These are phyloP conservation scores for Nidularia sp. DNA, from an alignment of 768 basidiomycete genomes.

Conservation along the genomic window DNA sequence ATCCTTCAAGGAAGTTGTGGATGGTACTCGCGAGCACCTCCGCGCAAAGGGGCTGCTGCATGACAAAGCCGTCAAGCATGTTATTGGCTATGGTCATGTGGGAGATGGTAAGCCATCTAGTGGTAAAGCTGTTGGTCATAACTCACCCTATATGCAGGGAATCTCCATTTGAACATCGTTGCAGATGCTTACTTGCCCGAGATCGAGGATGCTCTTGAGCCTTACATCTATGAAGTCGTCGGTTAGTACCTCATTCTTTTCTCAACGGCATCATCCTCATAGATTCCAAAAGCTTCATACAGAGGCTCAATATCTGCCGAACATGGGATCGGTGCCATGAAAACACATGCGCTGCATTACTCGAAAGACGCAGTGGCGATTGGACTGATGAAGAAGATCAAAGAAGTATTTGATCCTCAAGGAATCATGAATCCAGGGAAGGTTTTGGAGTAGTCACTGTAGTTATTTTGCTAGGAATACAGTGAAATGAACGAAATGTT, in stretches of 20 bases:
- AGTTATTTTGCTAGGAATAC: neutral
- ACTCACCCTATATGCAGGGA: conserved; percentile 47
- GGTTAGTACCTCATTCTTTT: conserved; percentile 38
- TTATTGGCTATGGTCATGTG: conserved; percentile 93
- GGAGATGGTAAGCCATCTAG: conserved; percentile 73
- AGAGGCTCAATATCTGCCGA: conserved; percentile 95
- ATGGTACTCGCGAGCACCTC: conserved; percentile 71
- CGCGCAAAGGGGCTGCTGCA: conserved; percentile 64
- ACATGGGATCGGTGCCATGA: conserved; percentile 96
- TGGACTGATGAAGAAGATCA: conserved; percentile 87
- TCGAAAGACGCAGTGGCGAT: conserved; percentile 80
- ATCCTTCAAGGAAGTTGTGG: conserved; percentile 85
- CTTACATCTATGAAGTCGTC: conserved; percentile 91
- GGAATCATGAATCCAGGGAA: conserved; percentile 94
- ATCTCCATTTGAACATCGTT: conserved; percentile 89
- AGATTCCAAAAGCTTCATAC: conserved; percentile 48
- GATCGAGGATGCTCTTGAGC: conserved; percentile 85
- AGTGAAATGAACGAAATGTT: too few relatives aligned
- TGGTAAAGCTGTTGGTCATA: neutral
- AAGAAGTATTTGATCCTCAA: conserved; percentile 81
- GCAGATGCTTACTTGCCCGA: conserved; percentile 80
- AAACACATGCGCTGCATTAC: conserved; percentile 85
- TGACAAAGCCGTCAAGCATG: conserved; percentile 74
- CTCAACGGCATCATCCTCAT: neutral
- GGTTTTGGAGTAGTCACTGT: conserved; percentile 43